phyloP scores from a whole-genome alignment of 371 early-diverging fungal species.

The Apophysomyces sp. region DNA sequence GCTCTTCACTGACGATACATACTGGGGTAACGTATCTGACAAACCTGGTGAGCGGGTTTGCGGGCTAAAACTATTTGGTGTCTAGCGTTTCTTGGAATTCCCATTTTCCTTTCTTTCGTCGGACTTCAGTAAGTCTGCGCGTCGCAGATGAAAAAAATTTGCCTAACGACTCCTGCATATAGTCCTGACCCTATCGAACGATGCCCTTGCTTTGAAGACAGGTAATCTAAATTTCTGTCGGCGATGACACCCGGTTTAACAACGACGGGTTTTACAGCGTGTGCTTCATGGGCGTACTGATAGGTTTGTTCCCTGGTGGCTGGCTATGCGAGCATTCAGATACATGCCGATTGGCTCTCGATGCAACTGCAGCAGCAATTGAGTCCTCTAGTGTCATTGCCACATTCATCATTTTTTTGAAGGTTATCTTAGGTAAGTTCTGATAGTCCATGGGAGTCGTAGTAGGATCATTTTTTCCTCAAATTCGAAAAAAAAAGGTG shows the following conservation, averaged over 20 bases:
- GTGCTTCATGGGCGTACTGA: conserved; percentile 69
- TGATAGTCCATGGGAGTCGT: too few species aligned
- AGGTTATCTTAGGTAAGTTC: conserved; percentile 47
- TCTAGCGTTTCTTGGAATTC: conserved; percentile 37
- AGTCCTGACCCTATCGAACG: conserved; percentile 74
- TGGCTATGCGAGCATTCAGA: conserved; percentile 51
- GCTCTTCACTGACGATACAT: conserved; percentile 49
- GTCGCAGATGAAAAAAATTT: neutral
- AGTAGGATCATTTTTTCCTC: neutral
- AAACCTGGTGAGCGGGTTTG: neutral
- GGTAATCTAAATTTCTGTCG: conserved; percentile 15
- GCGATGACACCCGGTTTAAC: neutral
- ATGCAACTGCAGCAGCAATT: conserved; percentile 28
- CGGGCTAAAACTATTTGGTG: neutral
- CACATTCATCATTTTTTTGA: conserved; percentile 36
- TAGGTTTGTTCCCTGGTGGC: conserved; percentile 67
- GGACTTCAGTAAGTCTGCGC: conserved; percentile 53
- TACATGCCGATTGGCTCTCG: conserved; percentile 31
- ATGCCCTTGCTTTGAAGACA: conserved; percentile 83
- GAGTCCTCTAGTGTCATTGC: conserved; percentile 32
- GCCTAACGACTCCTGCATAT: neutral
- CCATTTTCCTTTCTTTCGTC: conserved; percentile 45
- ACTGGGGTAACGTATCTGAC: conserved; percentile 45
- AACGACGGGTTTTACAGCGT: conserved; percentile 45
- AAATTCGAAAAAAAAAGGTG: conserved; percentile 25